A percentile compares a stretch with the other conserved stretches of the same genome.
These are phyloP conservation scores for Ganoderma multipileum DNA, from an alignment of 1,284 basidiomycete genomes.

Conservation along the genomic window DNA sequence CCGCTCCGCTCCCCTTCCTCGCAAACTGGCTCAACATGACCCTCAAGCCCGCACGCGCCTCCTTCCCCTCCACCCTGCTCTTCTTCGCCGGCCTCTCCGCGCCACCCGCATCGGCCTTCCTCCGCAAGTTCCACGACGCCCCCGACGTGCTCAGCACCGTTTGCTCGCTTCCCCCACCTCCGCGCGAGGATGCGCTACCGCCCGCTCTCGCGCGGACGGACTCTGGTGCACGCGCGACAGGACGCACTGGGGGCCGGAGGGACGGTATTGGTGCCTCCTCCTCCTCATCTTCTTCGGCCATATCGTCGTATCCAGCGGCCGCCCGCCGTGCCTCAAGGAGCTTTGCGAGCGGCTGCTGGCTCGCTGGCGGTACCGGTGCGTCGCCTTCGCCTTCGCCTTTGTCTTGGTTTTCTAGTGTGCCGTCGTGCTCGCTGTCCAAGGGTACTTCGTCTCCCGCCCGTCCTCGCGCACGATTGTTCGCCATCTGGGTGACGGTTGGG, in stretches of 20 bases:
- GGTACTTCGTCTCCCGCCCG: not conserved
- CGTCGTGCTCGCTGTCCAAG: not conserved
- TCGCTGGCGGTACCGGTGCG: not conserved
- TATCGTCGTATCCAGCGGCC: not conserved
- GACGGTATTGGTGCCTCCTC: slow-evolving; percentile 11
- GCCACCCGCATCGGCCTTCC: slow-evolving; percentile 11
- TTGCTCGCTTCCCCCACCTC: slow-evolving; percentile 40
- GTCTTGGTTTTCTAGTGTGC: not conserved
- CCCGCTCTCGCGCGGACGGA: not conserved
- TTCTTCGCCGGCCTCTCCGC: slow-evolving; percentile 34
- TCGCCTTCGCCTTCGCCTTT: not conserved
- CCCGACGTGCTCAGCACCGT: slow-evolving; percentile 53
- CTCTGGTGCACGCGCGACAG: slow-evolving; percentile 9
- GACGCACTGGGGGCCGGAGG: slow-evolving; percentile 12
- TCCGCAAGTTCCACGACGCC: slow-evolving; percentile 53
- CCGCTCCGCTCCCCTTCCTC: slow-evolving; percentile 50
- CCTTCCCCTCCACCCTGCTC: slow-evolving; percentile 26
- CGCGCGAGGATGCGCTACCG: not conserved
- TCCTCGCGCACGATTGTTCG: not conserved
- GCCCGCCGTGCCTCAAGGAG: not conserved
- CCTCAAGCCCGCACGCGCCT: slow-evolving; percentile 47
- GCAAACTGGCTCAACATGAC: slow-evolving; percentile 58
- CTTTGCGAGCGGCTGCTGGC: not conserved
- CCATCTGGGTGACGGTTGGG: slow-evolving; percentile 15
- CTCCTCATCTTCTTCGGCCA: not conserved